phyloP scores from a whole-genome alignment of 2,329 filamentous ascomycete genomes.

The Fusarium annulatum region DNA sequence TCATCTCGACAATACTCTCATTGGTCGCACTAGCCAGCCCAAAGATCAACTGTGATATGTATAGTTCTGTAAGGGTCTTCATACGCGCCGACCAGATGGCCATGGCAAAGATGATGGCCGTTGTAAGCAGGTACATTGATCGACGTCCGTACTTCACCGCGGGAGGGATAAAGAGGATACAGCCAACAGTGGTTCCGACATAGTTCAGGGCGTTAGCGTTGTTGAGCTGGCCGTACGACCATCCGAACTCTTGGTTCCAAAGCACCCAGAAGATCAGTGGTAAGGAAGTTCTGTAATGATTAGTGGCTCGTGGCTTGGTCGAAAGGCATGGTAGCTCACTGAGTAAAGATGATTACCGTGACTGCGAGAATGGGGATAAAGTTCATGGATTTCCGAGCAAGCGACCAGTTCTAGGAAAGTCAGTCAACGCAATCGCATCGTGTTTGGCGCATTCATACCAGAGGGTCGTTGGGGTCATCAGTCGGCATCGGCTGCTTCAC shows the following conservation, averaged over 20 bases:
- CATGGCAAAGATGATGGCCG: conserved; percentile 3
- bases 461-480: neutral
- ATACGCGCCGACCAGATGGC: conserved; percentile 4
- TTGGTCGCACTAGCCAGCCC: conserved; percentile 52
- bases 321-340: neutral
- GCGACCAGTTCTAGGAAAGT: neutral
- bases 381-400: neutral
- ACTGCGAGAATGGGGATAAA: neutral
- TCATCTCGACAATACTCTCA: conserved; percentile 52
- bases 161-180: conserved; percentile 48
- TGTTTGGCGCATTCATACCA: neutral
- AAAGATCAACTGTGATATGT: conserved; percentile 29
- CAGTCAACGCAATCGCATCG: neutral
- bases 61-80: neutral
- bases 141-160: conserved; percentile 48
- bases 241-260: conserved; percentile 42
- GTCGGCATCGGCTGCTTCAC: neutral
- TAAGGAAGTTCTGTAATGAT: conserved; percentile 25
- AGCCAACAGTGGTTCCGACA: conserved; percentile 45
- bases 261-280: conserved; percentile 45
- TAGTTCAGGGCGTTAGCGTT: conserved; percentile 39
- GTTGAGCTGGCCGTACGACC: conserved; percentile 40
- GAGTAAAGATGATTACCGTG: neutral
- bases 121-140: conserved; percentile 42
- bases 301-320: neutral